A percentile compares a stretch with the other conserved stretches of the same genome.
Conservation (phyloP, 495 filamentous ascomycete species). For the Stereocaulon alpinum region DNA sequence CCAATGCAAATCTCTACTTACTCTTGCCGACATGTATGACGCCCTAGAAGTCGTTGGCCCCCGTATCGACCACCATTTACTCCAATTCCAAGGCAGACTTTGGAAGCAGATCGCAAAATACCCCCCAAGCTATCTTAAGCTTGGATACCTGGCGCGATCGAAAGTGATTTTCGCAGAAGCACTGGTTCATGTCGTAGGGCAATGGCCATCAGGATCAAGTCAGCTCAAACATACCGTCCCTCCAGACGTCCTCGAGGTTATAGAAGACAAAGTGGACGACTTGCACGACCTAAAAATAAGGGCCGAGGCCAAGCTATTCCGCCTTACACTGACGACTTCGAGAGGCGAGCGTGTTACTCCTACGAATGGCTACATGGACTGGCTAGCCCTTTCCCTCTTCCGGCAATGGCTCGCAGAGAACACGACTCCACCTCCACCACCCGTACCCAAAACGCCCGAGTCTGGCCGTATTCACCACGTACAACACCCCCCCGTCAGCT, state of each 20-base stretch:
- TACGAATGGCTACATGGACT: slow-evolving; percentile 68
- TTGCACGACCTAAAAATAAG: slow-evolving; percentile 57
- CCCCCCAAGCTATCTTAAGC: slow-evolving; percentile 78
- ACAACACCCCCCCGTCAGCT: slow-evolving; percentile 20
- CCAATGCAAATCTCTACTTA: slow-evolving; percentile 79
- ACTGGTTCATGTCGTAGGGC: slow-evolving; percentile 81
- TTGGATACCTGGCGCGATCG: slow-evolving; percentile 74
- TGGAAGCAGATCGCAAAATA: slow-evolving; percentile 95
- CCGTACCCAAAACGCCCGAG: slow-evolving; percentile 33
- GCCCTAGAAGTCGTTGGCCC: slow-evolving; percentile 77
- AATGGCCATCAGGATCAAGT: slow-evolving; percentile 73
- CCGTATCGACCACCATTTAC: slow-evolving; percentile 82
- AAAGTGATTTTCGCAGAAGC: slow-evolving; percentile 86
- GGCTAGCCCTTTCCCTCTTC: slow-evolving; percentile 77
- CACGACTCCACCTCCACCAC: slow-evolving; percentile 56
- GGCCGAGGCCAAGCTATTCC: slow-evolving; percentile 68
- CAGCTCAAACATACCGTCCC: slow-evolving; percentile 64
- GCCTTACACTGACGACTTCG: slow-evolving; percentile 67
- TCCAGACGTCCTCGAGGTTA: slow-evolving; percentile 66
- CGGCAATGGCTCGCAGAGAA: slow-evolving; percentile 85
- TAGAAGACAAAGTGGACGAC: slow-evolving; percentile 84
- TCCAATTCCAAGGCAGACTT: slow-evolving; percentile 77
- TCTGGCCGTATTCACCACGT: slow-evolving; percentile 20
- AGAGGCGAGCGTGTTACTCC: slow-evolving; percentile 73
- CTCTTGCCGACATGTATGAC: slow-evolving; percentile 84